phyloP scores from a whole-genome alignment of 306 rosid genomes.

The Cicer pinnatifidum region DNA sequence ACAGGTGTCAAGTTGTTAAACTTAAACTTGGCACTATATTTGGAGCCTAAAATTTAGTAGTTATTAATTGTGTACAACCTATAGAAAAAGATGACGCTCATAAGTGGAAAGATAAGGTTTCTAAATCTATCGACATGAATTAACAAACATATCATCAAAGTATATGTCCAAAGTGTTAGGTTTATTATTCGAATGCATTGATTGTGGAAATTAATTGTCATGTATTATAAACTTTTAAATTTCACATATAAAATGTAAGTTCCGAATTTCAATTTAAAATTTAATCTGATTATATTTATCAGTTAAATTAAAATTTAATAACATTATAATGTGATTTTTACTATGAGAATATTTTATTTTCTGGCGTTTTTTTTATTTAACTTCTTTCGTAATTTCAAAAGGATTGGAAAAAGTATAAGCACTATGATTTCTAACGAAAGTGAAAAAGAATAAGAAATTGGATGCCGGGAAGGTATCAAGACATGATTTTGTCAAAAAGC shows the following conservation, averaged over 20 bases:
- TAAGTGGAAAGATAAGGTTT: not conserved
- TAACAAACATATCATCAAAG: not conserved
- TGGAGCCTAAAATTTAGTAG: conserved; percentile 28
- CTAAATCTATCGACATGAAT: conserved; percentile 3
- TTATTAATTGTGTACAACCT: conserved; percentile 3
- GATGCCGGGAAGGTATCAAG: not conserved
- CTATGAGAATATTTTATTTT: not conserved
- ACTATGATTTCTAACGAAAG: not conserved
- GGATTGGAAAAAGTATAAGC: not conserved
- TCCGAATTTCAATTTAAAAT: too few species aligned
- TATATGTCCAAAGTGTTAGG: not conserved
- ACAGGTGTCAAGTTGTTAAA: conserved; percentile 45
- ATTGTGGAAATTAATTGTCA: not conserved
- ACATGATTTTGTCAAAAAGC: conserved; percentile 10
- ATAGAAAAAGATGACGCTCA: not conserved
- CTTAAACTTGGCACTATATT: not conserved
- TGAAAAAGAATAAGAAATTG: not conserved
- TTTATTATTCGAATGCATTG: conserved; percentile 2
- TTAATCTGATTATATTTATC: too few species aligned
- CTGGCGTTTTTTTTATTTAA: not conserved
- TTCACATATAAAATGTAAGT: too few species aligned
- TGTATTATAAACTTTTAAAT: not conserved
- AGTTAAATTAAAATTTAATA: too few species aligned
- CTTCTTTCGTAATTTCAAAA: not conserved
- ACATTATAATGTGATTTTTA: not conserved